Base-by-base conservation (phyloP, 768 basidiomycete species). In the Rhizopogon salebrosus region DNA sequence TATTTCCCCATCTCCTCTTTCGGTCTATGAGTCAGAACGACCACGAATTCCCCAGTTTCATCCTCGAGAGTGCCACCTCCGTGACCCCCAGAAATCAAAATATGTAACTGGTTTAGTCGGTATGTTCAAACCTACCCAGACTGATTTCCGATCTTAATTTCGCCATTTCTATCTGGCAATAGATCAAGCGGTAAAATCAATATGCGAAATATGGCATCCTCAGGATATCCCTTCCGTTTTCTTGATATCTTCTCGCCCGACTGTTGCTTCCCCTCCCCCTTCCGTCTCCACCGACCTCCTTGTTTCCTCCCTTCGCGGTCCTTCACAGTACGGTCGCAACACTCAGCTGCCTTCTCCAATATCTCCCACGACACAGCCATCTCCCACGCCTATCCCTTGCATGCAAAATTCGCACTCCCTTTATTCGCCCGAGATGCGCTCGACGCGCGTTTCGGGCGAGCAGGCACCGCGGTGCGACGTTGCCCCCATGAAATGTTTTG, bases 131-230 rank as follows among this genome's bases (percentile, higher is more conserved):
- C 35, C 53, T 51, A 27, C 23, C 22, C 9, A 46, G 37, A 34
- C 55, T 61, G 60, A 63, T 56, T 34, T 23, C 27, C 3, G 41
- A 36, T 49, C 9, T 52, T 14, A 51, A 49, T 41, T 66, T 48
- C 58, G 55, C 42, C 45, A 38, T 46, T 39, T 49, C 49, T 14
- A 20, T 11, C 20, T 48, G 2, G 49, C 40, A 41, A 37, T 65
- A 91, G 89, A 91, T 74, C 85, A 88, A 80, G 83, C 89, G 36
- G 83, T 90, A 54, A 86, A 83, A 61, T 84, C 82, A 3, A 68
- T 92, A 51, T 83, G 79, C 63, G 87, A 91, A 58, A 86, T 89
- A 68, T 92, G 89, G 89, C 83, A 77, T 35, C 82, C 83, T 1
- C 82, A 89, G 62, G 82, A 88, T 61, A 84, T 91, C 24, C 88